A percentile compares a stretch with the other conserved stretches of the same genome.
phyloP scores from a whole-genome alignment of 768 basidiomycete genomes.

The Pleurotus citrinopileatus region DNA sequence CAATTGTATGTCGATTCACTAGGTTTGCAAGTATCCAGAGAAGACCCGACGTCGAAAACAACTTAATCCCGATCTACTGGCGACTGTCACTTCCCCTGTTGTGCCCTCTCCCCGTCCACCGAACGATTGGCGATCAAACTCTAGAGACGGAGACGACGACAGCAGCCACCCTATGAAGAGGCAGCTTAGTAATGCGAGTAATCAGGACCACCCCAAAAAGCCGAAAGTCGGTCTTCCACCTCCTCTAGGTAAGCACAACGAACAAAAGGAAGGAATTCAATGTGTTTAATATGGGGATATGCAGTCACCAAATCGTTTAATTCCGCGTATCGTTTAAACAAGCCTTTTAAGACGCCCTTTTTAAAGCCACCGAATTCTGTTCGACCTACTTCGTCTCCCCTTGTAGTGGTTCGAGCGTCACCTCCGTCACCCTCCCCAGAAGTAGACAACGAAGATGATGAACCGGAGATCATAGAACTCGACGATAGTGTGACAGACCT shows the following conservation, averaged over 20 bases:
- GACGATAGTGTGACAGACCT: background rate
- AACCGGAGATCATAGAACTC: background rate
- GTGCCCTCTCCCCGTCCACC: background rate
- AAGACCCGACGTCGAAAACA: constrained; percentile 49
- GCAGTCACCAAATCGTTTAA: constrained; percentile 47
- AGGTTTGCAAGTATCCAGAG: constrained; percentile 81
- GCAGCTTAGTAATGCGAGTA: background rate
- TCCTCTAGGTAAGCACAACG: constrained; percentile 26
- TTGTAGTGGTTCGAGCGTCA: background rate
- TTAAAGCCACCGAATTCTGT: constrained; percentile 8
- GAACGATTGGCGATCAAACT: constrained; percentile 6
- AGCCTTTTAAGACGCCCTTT: constrained; percentile 44
- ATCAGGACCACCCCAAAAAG: constrained; percentile 8
- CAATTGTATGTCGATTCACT: background rate
- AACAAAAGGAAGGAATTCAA: background rate
- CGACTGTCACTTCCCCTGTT: background rate
- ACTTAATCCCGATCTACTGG: constrained; percentile 12
- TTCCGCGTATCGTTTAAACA: constrained; percentile 38
- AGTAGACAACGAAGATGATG: background rate
- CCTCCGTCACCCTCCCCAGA: background rate
- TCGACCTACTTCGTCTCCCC: background rate
- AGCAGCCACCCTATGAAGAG: background rate
- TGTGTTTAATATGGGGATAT: background rate
- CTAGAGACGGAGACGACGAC: constrained; percentile 7
- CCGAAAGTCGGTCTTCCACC: constrained; percentile 27